Percentiles rank a stretch among this genome's conserved stretches.
These are phyloP conservation scores for Ceratocystis diversiconidia DNA, from an alignment of 2,329 filamentous ascomycete genomes.

Conservation along the genomic window DNA sequence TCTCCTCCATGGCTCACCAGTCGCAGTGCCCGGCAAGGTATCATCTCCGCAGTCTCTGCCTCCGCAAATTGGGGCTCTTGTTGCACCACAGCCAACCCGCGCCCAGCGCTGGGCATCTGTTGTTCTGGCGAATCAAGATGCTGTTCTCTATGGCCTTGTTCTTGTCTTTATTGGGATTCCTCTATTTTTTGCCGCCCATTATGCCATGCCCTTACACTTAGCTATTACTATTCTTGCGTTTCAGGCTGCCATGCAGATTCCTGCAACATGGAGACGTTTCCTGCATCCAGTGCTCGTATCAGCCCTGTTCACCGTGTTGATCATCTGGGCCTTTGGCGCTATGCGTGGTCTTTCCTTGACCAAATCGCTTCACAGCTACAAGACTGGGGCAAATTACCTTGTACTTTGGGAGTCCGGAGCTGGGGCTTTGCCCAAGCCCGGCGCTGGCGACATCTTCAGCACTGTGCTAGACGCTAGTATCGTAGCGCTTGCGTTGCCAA, in stretches of 20 bases:
- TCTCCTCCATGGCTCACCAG: constrained; percentile 16
- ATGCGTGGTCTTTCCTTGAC: constrained; percentile 30
- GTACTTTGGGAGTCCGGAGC: constrained; percentile 31
- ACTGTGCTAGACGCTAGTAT: constrained; percentile 44
- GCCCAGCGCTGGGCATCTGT: constrained; percentile 37
- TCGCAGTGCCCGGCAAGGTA: neutral
- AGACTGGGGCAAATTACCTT: constrained; percentile 38
- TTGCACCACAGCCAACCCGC: constrained; percentile 31
- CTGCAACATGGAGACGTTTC: constrained; percentile 35
- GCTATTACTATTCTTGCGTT: constrained; percentile 38
- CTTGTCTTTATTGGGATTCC: constrained; percentile 40
- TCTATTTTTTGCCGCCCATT: constrained; percentile 38
- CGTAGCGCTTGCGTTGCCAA: constrained; percentile 44
- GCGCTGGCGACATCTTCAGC: constrained; percentile 42
- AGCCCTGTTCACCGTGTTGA: constrained; percentile 37
- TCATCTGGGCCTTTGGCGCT: constrained; percentile 39
- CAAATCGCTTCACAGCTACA: constrained; percentile 33
- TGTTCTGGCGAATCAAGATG: constrained; percentile 33
- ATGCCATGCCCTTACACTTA: constrained; percentile 37
- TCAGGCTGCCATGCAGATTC: constrained; percentile 35
- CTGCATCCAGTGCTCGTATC: constrained; percentile 46
- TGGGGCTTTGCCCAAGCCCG: constrained; percentile 27
- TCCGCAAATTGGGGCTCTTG: constrained; percentile 25
- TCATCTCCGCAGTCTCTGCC: constrained; percentile 10
- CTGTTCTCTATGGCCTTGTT: constrained; percentile 30